Base-by-base conservation (phyloP, 1,139 yeast species). In the Hemisphaericaspora subhashii region DNA sequence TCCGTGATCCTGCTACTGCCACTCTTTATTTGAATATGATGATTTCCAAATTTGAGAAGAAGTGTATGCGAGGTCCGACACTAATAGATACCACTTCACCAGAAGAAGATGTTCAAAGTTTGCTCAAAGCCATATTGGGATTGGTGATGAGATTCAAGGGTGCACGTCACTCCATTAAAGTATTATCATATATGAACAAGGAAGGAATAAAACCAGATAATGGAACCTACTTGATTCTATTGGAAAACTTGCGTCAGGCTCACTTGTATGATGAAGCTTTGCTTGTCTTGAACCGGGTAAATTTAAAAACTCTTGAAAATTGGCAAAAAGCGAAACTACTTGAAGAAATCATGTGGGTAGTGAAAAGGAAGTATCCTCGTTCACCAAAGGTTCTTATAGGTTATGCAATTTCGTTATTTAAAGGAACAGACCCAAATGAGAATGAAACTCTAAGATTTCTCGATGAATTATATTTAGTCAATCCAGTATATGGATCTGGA, bases 91-190 rank as follows among this genome's bases (percentile, higher is more conserved):
- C 56, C 25, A 41, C 58, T 2, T 44, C 41, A 3, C 44, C 58
- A 10, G 41, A 46, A 1, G 47, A 51, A 6, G 64, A 64, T 38
- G 52, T 64, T 2, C 66, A 60, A 36, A 44, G 52, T 1, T 55
- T 71, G 6, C 52, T 70, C 1, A 52, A 55, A 25, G 50, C 57
- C 3, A 50, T 67, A 7, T 48, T 69, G 31, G 48, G 54, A 18
- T 64, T 69, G 43, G 58, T 68, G 16, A 68, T 70, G 67, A 53
- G 52, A 5, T 69, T 68, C 47, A 68, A 67, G 43, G 72, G 72
- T 1, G 57, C 66, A 0, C 53, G 57, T 14, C 57, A 57, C 28
- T 64, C 72, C 40, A 46, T 62, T 4, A 58, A 58, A 17, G 63
- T 70, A 3, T 51, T 72, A 23, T 53, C 56, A 38, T 68, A 66